Conservation (phyloP, 2,329 filamentous ascomycete genomes). For the Penicillium sp. region DNA sequence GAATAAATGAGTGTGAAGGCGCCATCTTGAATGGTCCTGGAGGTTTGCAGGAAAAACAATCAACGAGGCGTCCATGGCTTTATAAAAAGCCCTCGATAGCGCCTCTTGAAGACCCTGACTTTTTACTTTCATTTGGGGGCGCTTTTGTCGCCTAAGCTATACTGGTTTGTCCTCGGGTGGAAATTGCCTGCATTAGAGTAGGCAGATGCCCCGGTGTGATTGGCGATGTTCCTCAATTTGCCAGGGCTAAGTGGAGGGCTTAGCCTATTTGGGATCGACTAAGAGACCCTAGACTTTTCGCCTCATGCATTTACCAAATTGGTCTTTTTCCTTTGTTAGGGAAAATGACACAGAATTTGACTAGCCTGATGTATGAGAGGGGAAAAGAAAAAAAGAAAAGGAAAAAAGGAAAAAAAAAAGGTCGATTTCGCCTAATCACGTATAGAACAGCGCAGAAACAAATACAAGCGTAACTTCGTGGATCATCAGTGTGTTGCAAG, state of each 20-base stretch:
- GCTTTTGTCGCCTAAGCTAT: neutral
- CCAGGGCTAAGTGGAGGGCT: neutral
- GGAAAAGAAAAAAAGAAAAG: neutral
- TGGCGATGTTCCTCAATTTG: slow-evolving; percentile 3
- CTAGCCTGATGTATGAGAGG: neutral
- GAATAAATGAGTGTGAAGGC: slow-evolving; percentile 20
- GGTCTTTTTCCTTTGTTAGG: neutral
- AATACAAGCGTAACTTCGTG: slow-evolving; percentile 8
- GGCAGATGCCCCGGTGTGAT: neutral
- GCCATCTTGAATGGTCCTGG: slow-evolving; percentile 15
- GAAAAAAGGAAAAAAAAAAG: neutral
- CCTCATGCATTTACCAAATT: neutral
- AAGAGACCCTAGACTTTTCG: neutral
- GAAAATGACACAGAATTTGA: neutral
- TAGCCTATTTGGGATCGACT: slow-evolving; percentile 1
- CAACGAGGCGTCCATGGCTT: neutral
- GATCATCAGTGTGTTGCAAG: slow-evolving; percentile 1
- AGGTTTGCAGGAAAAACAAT: neutral
- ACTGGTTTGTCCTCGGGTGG: neutral
- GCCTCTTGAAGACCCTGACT: slow-evolving; percentile 7
- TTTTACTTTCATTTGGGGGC: neutral
- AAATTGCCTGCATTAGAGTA: slow-evolving; percentile 8
- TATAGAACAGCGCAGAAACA: neutral
- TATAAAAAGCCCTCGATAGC: neutral
- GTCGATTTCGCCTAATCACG: neutral